Conservation (phyloP, 139 green algal genomes). For the Ettlia oleoabundans region DNA sequence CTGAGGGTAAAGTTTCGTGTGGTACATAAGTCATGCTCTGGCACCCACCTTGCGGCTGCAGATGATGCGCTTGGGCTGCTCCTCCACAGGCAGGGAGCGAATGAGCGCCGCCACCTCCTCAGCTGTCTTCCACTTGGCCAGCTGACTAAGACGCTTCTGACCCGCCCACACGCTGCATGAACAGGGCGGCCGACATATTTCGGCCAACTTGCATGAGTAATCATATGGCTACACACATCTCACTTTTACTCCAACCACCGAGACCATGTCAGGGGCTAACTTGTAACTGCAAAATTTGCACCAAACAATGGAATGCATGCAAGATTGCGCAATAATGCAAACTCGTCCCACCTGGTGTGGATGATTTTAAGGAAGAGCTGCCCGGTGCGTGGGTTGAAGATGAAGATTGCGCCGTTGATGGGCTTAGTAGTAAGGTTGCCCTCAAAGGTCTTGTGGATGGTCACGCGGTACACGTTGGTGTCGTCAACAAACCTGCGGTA, state of each 20-base stretch:
- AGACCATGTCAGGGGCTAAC: too few relatives aligned
- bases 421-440: constrained; percentile 89
- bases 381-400: constrained; percentile 99
- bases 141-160: constrained; percentile 98
- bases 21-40: neutral
- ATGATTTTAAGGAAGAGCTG: constrained; percentile 99
- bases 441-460: constrained; percentile 99
- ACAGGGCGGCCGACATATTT: too few relatives aligned
- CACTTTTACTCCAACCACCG: too few relatives aligned
- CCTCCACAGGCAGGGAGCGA: constrained; percentile 95
- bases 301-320: too few relatives aligned
- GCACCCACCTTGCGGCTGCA: constrained; percentile 86
- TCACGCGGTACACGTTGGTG: constrained; percentile 99
- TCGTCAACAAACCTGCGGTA: constrained; percentile 95
- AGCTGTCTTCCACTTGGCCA: constrained; percentile 99
- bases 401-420: constrained; percentile 97
- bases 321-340: too few relatives aligned
- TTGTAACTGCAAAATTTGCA: too few relatives aligned
- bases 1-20: neutral
- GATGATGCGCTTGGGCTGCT: constrained; percentile 99
- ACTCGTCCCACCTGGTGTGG: too few relatives aligned
- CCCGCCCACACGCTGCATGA: constrained; percentile 98
- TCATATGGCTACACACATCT: too few relatives aligned
- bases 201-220: too few relatives aligned
- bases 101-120: constrained; percentile 98